Evolutionary conservation across 2,329 filamentous ascomycete species (phyloP).

Genomic region (Hymenoscyphus fraxineus): DNA sequence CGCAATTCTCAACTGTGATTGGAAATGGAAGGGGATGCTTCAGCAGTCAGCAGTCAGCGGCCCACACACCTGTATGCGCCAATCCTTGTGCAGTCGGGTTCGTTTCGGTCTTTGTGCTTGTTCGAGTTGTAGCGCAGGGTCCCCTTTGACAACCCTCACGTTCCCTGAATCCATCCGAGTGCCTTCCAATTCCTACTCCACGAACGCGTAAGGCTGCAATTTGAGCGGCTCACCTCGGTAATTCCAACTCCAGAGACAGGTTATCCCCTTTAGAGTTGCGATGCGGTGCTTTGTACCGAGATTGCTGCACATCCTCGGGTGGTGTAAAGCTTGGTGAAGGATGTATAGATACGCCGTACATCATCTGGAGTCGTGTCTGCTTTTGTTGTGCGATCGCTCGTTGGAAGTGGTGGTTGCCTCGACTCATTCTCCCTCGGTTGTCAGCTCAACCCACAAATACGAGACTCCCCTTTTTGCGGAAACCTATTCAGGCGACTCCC

Average conservation of each 20-base stretch:
- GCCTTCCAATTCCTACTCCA: not conserved
- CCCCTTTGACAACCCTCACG: not conserved
- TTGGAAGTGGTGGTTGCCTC: not conserved
- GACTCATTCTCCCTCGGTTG: not conserved
- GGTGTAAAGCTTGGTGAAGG: no score
- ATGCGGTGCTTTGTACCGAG: no score
- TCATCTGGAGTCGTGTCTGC: not conserved
- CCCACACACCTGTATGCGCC: not conserved
- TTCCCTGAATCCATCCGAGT: not conserved
- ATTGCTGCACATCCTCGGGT: no score
- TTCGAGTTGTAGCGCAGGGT: not conserved
- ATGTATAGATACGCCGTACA: no score
- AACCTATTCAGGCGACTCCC: not conserved
- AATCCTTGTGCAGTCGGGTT: not conserved
- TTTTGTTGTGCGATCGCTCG: not conserved
- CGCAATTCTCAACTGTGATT: not conserved
- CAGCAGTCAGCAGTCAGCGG: not conserved
- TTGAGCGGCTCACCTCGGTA: no score
- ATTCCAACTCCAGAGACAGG: no score
- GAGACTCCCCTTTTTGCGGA: not conserved
- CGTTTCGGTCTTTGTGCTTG: not conserved
- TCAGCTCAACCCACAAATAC: not conserved
- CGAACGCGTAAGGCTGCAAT: not conserved
- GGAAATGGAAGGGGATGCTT: slow-evolving; percentile 1
- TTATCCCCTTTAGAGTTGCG: no score